A percentile compares a stretch with the other conserved stretches of the same genome.
Conservation (phyloP, 2,329 filamentous ascomycete genomes). For the Claviceps monticola region DNA sequence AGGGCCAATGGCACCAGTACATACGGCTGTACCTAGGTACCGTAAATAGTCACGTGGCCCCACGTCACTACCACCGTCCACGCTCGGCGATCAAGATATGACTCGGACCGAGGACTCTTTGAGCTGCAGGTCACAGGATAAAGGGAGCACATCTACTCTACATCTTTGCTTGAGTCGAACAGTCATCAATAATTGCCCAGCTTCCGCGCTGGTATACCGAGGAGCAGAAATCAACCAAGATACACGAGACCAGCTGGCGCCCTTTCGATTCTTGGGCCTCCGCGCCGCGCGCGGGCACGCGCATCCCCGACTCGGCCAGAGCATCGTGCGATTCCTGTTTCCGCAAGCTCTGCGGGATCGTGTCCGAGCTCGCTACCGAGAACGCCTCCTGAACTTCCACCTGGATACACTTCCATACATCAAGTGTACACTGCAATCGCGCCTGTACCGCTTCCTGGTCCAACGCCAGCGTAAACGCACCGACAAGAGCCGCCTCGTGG, state of each 20-base stretch:
- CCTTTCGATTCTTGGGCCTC: constrained; percentile 26
- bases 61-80: no score
- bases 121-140: no score
- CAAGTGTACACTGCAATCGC: constrained; percentile 58
- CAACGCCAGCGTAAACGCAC: constrained; percentile 43
- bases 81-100: no score
- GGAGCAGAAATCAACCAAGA: neutral
- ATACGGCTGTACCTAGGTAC: no score
- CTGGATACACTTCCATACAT: constrained; percentile 61
- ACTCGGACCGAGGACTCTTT: no score
- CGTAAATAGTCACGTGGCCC: no score
- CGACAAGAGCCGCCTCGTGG: constrained; percentile 32
- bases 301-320: constrained; percentile 29
- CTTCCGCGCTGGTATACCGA: neutral
- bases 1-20: no score
- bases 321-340: constrained; percentile 52
- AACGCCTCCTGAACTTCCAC: constrained; percentile 54
- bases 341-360: constrained; percentile 47
- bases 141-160: no score
- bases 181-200: neutral
- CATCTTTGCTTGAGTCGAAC: neutral
- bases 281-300: constrained; percentile 16
- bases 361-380: constrained; percentile 47
- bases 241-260: constrained; percentile 26
- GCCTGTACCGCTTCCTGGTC: constrained; percentile 62